Conservation (phyloP, 2,329 filamentous ascomycete species). For the Cladobotryum mycophilum region DNA sequence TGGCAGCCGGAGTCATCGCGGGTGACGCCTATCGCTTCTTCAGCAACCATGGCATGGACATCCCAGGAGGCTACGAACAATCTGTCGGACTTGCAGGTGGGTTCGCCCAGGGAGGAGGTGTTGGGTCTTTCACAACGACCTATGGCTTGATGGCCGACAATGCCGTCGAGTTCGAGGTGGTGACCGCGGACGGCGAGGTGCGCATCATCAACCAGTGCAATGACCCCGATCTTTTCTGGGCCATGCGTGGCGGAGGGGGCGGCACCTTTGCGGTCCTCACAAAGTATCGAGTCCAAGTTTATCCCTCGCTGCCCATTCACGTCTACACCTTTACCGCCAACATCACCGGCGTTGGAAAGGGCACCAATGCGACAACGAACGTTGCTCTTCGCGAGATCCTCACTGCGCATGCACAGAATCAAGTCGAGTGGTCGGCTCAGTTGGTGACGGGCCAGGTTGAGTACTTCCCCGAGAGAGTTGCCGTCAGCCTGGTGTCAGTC, state of each 20-base stretch:
- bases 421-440: background rate
- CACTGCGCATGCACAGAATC: background rate
- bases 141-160: conserved; percentile 57
- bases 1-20: conserved; percentile 46
- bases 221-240: conserved; percentile 54
- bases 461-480: background rate
- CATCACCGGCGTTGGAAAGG: conserved; percentile 31
- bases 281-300: conserved; percentile 39
- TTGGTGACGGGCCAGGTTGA: background rate
- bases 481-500: background rate
- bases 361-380: conserved; percentile 27
- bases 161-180: conserved; percentile 46
- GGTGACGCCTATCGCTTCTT: conserved; percentile 41
- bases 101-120: conserved; percentile 55
- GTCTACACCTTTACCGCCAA: conserved; percentile 42
- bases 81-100: conserved; percentile 55
- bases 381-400: conserved; percentile 33
- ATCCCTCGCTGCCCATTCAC: conserved; percentile 42
- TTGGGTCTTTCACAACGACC: conserved; percentile 43
- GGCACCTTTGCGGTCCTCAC: conserved; percentile 41
- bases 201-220: conserved; percentile 37
- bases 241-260: conserved; percentile 45
- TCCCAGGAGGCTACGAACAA: conserved; percentile 49
- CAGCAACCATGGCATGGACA: conserved; percentile 36
- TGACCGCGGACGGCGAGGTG: conserved; percentile 39